Evolutionary conservation across 2,329 filamentous ascomycete genomes (phyloP).

Genomic region (Endoconidiophora polonica): DNA sequence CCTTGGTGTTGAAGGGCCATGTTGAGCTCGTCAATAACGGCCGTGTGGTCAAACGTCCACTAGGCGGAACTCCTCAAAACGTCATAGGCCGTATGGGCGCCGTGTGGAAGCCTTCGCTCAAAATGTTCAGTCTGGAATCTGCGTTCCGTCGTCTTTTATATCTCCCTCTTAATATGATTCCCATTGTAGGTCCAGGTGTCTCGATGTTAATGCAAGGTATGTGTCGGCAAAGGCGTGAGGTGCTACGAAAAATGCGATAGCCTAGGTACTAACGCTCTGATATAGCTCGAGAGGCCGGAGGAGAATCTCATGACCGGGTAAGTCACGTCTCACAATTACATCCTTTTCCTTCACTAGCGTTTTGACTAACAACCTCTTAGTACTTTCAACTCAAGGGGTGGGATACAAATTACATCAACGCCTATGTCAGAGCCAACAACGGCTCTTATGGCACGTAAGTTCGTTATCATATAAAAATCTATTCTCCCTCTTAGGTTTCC

Average conservation of each 20-base stretch:
- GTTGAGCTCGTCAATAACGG: conserved; percentile 53
- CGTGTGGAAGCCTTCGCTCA: conserved; percentile 39
- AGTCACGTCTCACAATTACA: conserved; percentile 16
- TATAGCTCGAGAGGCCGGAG: conserved; percentile 31
- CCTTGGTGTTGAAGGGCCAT: conserved; percentile 34
- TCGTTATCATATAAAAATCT: conserved; percentile 1
- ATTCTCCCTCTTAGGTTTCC: not conserved
- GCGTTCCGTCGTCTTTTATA: conserved; percentile 70
- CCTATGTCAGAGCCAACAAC: conserved; percentile 53
- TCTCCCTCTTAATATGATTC: conserved; percentile 83
- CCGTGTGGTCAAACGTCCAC: conserved; percentile 45
- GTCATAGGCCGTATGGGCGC: conserved; percentile 41
- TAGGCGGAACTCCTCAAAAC: conserved; percentile 26
- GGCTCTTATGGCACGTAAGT: conserved; percentile 69
- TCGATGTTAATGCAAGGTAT: conserved; percentile 57
- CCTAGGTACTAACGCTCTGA: not conserved
- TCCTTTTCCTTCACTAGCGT: not conserved
- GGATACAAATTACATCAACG: conserved; percentile 44
- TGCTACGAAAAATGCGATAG: no score
- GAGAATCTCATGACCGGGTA: conserved; percentile 36
- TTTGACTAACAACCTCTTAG: conserved; percentile 26
- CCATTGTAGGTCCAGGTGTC: conserved; percentile 46
- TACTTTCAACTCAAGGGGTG: conserved; percentile 90
- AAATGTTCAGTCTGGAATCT: conserved; percentile 40
- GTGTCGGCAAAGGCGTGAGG: conserved; percentile 10